phyloP scores from a whole-genome alignment of 495 filamentous ascomycete species.

The Aspergillus wentii region DNA sequence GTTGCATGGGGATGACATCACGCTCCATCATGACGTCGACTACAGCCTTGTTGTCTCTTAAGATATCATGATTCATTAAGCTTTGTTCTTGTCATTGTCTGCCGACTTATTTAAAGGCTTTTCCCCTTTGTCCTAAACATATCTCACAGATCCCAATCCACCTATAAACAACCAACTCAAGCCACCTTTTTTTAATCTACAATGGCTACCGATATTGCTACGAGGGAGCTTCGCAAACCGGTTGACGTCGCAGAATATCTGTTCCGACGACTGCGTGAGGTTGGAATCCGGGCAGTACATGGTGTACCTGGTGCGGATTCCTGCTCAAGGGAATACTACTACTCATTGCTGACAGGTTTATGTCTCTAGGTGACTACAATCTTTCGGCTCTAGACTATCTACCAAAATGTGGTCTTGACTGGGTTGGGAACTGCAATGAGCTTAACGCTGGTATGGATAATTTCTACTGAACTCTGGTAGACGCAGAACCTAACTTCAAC shows the following conservation, averaged over 20 bases:
- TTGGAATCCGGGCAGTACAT: constrained; percentile 57
- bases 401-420: constrained; percentile 50
- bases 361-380: constrained; percentile 36
- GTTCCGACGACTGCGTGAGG: constrained; percentile 57
- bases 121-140: no score
- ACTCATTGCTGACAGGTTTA: neutral
- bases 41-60: no score
- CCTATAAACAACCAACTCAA: no score
- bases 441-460: constrained; percentile 53
- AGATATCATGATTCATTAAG: no score
- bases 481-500: no score
- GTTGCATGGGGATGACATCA: no score
- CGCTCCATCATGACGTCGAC: no score
- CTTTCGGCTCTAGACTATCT: constrained; percentile 59
- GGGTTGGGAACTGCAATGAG: constrained; percentile 70
- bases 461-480: no score
- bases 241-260: constrained; percentile 59
- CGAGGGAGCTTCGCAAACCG: constrained; percentile 49
- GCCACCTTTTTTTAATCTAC: constrained; percentile 3
- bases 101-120: no score
- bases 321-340: neutral
- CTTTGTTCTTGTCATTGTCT: no score
- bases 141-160: no score
- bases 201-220: constrained; percentile 51
- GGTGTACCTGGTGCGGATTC: constrained; percentile 57